Evolutionary conservation across 2,329 filamentous ascomycete species (phyloP).

Genomic region (Nemania diffusa): DNA sequence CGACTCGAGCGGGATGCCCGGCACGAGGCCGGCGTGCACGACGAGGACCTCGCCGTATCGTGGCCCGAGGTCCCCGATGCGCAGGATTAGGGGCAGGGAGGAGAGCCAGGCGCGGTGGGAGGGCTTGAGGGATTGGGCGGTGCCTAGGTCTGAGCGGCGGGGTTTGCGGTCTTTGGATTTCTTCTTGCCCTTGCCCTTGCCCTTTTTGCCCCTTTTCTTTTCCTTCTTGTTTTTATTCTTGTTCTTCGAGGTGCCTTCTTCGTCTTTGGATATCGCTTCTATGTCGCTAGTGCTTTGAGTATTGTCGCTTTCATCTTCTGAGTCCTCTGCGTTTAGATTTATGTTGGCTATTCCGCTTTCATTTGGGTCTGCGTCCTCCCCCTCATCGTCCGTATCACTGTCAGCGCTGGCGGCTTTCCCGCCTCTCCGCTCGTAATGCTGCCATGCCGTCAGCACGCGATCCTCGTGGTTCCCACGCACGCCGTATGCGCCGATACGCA

Average conservation of each 20-base stretch:
- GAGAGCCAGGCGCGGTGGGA: conserved; percentile 76
- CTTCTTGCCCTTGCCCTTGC: conserved; percentile 10
- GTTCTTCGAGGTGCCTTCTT: conserved; percentile 23
- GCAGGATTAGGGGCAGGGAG: conserved; percentile 79
- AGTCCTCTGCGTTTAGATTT: background rate
- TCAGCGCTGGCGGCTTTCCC: background rate
- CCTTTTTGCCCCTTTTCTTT: conserved; percentile 44
- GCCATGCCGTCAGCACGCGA: conserved; percentile 75
- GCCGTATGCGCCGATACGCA: conserved; percentile 77
- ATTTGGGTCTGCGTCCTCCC: conserved; percentile 6
- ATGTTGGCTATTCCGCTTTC: background rate
- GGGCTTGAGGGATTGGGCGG: conserved; percentile 62
- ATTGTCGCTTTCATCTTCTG: background rate
- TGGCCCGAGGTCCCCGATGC: conserved; percentile 69
- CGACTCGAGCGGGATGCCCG: conserved; percentile 73
- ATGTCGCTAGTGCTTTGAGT: background rate
- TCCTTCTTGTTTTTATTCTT: conserved; percentile 9
- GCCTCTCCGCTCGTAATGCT: conserved; percentile 41
- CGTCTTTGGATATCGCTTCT: background rate
- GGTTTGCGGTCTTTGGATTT: conserved; percentile 46
- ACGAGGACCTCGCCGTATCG: conserved; percentile 71
- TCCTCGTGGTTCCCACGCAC: conserved; percentile 97
- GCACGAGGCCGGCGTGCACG: conserved; percentile 87
- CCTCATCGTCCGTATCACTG: background rate
- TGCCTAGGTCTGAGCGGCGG: conserved; percentile 60